Evolutionary conservation across 2,329 filamentous ascomycete species (phyloP).

Genomic region (Aspergillus sp.): DNA sequence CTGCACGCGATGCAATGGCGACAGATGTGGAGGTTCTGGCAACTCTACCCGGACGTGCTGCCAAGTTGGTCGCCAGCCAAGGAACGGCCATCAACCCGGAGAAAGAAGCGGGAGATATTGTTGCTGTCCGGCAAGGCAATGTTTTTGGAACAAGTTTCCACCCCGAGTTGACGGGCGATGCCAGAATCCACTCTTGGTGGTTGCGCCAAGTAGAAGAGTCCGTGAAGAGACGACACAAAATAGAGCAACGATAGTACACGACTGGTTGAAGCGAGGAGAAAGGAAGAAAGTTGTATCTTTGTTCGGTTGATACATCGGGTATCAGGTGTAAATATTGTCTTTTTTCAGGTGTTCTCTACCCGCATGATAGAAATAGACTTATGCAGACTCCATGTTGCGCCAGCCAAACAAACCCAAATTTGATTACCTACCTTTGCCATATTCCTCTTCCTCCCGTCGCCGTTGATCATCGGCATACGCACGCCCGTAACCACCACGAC

Average conservation of each 20-base stretch:
- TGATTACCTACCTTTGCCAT: conserved; percentile 52
- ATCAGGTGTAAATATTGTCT: conserved; percentile 25
- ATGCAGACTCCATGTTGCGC: conserved; percentile 33
- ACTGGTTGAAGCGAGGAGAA: conserved; percentile 6
- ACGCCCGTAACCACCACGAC: conserved; percentile 82
- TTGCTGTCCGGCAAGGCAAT: conserved; percentile 86
- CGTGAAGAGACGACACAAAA: conserved; percentile 27
- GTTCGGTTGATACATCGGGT: conserved; percentile 22
- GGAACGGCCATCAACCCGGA: conserved; percentile 37
- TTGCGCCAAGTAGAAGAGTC: conserved; percentile 63
- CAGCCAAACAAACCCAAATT: conserved; percentile 16
- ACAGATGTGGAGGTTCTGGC: conserved; percentile 59
- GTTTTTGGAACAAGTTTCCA: conserved; percentile 95
- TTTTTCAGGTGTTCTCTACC: conserved; percentile 21
- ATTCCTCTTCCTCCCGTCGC: conserved; percentile 57
- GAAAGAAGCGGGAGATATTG: conserved; percentile 64
- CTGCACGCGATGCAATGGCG: conserved; percentile 44
- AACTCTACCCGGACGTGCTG: conserved; percentile 52
- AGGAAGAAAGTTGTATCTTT: conserved; percentile 8
- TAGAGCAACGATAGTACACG: conserved; percentile 18
- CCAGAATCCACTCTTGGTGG: conserved; percentile 93
- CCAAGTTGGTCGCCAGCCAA: conserved; percentile 45
- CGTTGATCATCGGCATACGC: conserved; percentile 66
- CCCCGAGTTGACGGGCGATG: conserved; percentile 84
- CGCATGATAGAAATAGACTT: conserved; percentile 27